phyloP scores from a whole-genome alignment of 345 rosid species.

The Linum lewisii region DNA sequence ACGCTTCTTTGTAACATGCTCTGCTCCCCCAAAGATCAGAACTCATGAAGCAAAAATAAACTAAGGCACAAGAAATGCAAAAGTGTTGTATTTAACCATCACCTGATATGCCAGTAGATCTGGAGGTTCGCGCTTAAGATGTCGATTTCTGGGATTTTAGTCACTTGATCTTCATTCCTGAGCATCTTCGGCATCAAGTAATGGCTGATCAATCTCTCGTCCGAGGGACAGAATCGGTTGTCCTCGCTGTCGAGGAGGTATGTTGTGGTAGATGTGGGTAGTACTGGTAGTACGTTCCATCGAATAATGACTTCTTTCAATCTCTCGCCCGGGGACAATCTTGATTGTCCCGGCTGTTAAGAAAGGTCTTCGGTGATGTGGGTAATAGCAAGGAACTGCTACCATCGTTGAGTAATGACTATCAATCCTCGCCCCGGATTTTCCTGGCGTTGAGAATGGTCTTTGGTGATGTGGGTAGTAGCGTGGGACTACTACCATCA shows the following conservation, averaged over 20 bases:
- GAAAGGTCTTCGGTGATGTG: no score
- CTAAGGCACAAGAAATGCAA: background rate
- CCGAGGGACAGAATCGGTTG: no score
- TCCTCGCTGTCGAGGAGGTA: no score
- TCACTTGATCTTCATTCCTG: background rate
- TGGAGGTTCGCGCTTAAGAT: background rate
- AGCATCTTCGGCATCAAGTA: background rate
- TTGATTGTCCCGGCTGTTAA: background rate
- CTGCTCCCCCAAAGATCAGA: background rate
- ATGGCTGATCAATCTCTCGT: no score
- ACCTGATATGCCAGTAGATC: background rate
- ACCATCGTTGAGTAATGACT: no score
- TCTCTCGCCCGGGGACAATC: background rate
- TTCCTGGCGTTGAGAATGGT: background rate
- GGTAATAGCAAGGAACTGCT: no score
- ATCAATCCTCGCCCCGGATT: no score
- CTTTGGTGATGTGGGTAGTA: background rate
- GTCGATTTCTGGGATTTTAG: background rate
- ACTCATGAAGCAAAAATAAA: no score
- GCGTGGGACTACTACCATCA: background rate
- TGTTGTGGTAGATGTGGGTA: no score
- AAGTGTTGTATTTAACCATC: background rate
- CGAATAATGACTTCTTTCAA: no score
- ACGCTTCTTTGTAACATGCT: background rate
- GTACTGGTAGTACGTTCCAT: no score